A percentile compares a stretch with the other conserved stretches of the same genome.
These are phyloP conservation scores for Closterium sp. DNA, from an alignment of 139 green algal species.

Conservation along the genomic window DNA sequence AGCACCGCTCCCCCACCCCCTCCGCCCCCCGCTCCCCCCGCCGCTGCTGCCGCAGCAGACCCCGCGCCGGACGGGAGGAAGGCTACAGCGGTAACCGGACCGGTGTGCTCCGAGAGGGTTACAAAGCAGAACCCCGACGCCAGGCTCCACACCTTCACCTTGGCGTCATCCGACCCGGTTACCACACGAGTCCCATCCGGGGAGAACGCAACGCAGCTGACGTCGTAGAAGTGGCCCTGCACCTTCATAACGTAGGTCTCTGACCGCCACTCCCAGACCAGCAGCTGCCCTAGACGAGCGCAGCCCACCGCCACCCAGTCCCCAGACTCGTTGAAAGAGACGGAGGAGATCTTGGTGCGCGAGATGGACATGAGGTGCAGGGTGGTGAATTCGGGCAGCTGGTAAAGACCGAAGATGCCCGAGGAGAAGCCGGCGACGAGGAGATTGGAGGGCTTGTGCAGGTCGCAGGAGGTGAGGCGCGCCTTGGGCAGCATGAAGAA, in stretches of 20 bases:
- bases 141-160: slow-evolving; percentile 61
- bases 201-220: slow-evolving; percentile 72
- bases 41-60: background rate
- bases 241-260: slow-evolving; percentile 94
- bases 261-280: slow-evolving; percentile 97
- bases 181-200: slow-evolving; percentile 79
- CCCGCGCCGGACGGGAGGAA: slow-evolving; percentile 68
- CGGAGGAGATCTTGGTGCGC: slow-evolving; percentile 65
- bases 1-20: slow-evolving; percentile 56
- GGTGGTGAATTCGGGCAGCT: slow-evolving; percentile 77
- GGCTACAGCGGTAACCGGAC: slow-evolving; percentile 75
- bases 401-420: slow-evolving; percentile 86
- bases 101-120: slow-evolving; percentile 88
- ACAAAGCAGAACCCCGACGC: slow-evolving; percentile 85
- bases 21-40: too few species aligned
- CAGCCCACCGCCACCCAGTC: slow-evolving; percentile 73
- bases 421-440: slow-evolving; percentile 75
- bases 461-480: slow-evolving; percentile 61
- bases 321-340: slow-evolving; percentile 76
- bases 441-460: slow-evolving; percentile 62
- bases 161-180: slow-evolving; percentile 82
- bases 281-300: slow-evolving; percentile 87
- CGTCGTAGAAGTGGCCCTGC: slow-evolving; percentile 86
- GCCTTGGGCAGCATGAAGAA: slow-evolving; percentile 71
- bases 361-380: slow-evolving; percentile 67